Evolutionary conservation across 352 stramenopile species (phyloP).

Genomic region (Phytopythium vexans): DNA sequence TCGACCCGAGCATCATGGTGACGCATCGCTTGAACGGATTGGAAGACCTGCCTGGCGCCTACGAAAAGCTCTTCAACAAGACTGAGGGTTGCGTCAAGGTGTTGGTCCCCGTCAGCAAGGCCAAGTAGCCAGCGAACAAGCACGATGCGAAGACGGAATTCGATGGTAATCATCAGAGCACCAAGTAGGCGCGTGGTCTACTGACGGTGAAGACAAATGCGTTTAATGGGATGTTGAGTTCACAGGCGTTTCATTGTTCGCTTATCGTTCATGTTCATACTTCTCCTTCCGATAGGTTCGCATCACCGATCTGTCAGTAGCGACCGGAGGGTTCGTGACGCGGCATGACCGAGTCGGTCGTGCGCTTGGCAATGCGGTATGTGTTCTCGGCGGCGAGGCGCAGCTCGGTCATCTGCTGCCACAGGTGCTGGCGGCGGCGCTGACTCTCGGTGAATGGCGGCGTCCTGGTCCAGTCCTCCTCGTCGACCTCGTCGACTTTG

Average conservation of each 20-base stretch:
- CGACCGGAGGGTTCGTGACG: conserved; percentile 3
- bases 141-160: not conserved
- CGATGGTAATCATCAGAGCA: conserved; percentile 1
- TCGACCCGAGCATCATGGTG: conserved; percentile 23
- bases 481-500: conserved; percentile 25
- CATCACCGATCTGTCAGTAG: conserved; percentile 4
- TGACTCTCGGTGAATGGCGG: conserved; percentile 28
- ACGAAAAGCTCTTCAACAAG: conserved; percentile 26
- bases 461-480: conserved; percentile 26
- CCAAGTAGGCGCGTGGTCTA: not conserved
- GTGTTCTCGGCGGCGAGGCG: conserved; percentile 40
- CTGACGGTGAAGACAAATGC: not conserved
- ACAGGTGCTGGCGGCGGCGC: conserved; percentile 20
- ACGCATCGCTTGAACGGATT: conserved; percentile 25
- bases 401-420: conserved; percentile 43
- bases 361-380: conserved; percentile 39
- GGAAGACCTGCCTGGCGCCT: conserved; percentile 23
- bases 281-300: not conserved
- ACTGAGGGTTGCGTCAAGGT: conserved; percentile 35
- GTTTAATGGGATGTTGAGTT: not conserved
- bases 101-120: conserved; percentile 4
- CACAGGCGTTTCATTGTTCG: conserved; percentile 5
- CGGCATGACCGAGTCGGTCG: conserved; percentile 22
- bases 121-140: not conserved
- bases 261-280: not conserved